Evolutionary conservation across 495 filamentous ascomycete species (phyloP).

Genomic region (Penicillium egyptiacum): DNA sequence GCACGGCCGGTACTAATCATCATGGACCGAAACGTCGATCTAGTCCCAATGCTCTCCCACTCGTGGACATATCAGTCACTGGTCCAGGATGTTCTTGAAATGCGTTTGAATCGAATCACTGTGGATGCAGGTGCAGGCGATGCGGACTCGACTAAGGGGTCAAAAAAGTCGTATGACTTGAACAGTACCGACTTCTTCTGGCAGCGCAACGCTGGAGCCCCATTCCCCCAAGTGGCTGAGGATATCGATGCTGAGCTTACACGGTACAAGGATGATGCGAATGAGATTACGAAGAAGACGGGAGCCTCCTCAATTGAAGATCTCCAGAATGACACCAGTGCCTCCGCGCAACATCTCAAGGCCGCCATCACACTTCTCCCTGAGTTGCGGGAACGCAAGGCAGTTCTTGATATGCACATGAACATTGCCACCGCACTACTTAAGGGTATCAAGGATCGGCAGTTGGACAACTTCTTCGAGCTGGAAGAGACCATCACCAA

Average conservation of each 20-base stretch:
- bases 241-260: conserved; percentile 91
- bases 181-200: conserved; percentile 96
- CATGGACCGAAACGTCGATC: conserved; percentile 90
- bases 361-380: conserved; percentile 90
- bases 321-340: conserved; percentile 82
- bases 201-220: conserved; percentile 86
- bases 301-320: conserved; percentile 92
- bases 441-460: conserved; percentile 88
- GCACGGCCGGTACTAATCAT: conserved; percentile 84
- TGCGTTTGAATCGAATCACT: conserved; percentile 96
- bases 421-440: conserved; percentile 87
- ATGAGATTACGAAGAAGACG: conserved; percentile 91
- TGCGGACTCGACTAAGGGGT: conserved; percentile 64
- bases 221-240: conserved; percentile 95
- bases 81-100: conserved; percentile 89
- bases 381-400: conserved; percentile 89
- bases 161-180: conserved; percentile 86
- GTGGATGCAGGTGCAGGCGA: conserved; percentile 73
- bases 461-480: conserved; percentile 95
- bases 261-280: conserved; percentile 93
- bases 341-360: conserved; percentile 91
- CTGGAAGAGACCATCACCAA: conserved; percentile 92
- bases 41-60: conserved; percentile 98
- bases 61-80: conserved; percentile 99
- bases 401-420: conserved; percentile 97